A percentile compares a stretch with the other conserved stretches of the same genome.
These are phyloP conservation scores for Rubia tinctorum DNA, from an alignment of 305 asterid species.

Conservation along the genomic window DNA sequence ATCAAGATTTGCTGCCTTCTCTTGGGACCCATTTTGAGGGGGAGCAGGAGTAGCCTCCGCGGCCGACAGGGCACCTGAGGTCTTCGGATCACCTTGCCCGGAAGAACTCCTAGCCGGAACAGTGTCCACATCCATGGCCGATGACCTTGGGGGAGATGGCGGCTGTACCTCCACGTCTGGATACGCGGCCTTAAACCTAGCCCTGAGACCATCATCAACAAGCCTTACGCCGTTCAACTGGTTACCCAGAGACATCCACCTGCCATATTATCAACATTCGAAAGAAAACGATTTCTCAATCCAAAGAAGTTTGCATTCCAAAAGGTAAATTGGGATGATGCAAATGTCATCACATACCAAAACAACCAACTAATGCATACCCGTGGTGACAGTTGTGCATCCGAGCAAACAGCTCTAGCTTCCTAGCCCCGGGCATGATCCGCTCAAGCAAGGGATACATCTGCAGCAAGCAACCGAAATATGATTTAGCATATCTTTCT, in stretches of 20 bases:
- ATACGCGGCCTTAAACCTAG: slow-evolving; percentile 96
- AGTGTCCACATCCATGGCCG: slow-evolving; percentile 74
- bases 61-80: slow-evolving; percentile 27
- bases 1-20: slow-evolving; percentile 35
- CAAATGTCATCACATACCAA: not conserved
- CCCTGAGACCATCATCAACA: slow-evolving; percentile 91
- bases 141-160: slow-evolving; percentile 77
- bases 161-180: slow-evolving; percentile 98
- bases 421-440: slow-evolving; percentile 94
- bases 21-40: slow-evolving; percentile 29
- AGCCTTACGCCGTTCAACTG: slow-evolving; percentile 86
- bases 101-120: slow-evolving; percentile 39
- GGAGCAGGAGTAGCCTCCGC: slow-evolving; percentile 30
- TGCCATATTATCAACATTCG: slow-evolving; percentile 23
- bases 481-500: not conserved
- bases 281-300: not conserved
- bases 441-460: slow-evolving; percentile 97
- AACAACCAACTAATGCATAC: slow-evolving; percentile 47
- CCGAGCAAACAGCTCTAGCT: slow-evolving; percentile 97
- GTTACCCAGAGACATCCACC: slow-evolving; percentile 98
- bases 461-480: slow-evolving; percentile 36
- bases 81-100: slow-evolving; percentile 37
- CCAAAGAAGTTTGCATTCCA: slow-evolving; percentile 2
- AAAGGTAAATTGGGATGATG: not conserved
- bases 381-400: slow-evolving; percentile 93